Evolutionary conservation across 2,329 filamentous ascomycete species (phyloP), one percentile per base, ranked within the genome.

Genomic region (Colletotrichum somersetense): DNA sequence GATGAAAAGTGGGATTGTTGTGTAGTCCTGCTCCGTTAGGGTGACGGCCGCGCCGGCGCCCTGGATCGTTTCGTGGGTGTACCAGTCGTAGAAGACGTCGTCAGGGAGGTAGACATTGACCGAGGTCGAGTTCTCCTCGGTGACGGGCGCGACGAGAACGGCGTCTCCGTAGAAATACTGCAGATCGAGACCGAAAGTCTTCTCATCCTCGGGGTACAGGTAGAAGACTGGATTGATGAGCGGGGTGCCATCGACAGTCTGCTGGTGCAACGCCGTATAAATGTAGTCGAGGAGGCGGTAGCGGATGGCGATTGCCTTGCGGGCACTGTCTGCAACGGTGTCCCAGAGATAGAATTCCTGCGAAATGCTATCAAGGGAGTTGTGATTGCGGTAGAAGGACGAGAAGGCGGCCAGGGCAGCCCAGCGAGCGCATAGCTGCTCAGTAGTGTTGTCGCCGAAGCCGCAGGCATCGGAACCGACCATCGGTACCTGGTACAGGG

Each of bases 251-350:
- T 86, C 86, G 23, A 84, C 77, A 40, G 85, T 87, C 78, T 93
- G 88, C 68, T 83, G 81, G 78, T 91, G 84, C 75, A 94, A 85
- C 0, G 90, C 89, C 1, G 93, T 95, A 84, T 96, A 95, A 72
- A 93, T 86, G 82, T 95, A 95, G 77, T 95, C 93, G n/a, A 96
- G 85, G n/a, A 95, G 84, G 42, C 88, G 86, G 82, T 95, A 95
- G n/a, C 93, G 88, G 59, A 91, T 90, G 40, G 87, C 87, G 76
- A 95, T 94, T 23, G 90, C 91, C 71, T 89, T 91, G 67, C 87
- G 87, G 0, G 92, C 92, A 0, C 91, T 91, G 11, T 86, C 82
- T 0, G 91, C 85, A 6, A 93, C 91, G 1, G 84, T 81, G 0
- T 85, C 82, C 91, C 91, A 95, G 57, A 84, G 87, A 80, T 95